These are phyloP conservation scores for Papilionanthe hybrid DNA, from an alignment of 116 monocot species.

Conservation along the genomic window DNA sequence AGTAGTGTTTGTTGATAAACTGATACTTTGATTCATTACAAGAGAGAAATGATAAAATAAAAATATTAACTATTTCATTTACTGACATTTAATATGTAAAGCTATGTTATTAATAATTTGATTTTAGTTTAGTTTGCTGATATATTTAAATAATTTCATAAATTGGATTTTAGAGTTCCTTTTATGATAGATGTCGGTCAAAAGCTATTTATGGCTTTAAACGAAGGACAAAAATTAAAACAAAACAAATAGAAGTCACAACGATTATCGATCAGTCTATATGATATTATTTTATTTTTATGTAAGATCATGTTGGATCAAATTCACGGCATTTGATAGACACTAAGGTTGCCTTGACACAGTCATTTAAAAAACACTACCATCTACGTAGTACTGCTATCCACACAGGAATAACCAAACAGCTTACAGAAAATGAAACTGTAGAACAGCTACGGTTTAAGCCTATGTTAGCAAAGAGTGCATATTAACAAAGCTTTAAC, in stretches of 20 bases:
- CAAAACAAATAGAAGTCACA: not conserved
- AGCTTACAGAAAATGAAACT: not conserved
- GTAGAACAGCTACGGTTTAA: not conserved
- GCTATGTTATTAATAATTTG: not conserved
- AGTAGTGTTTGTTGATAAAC: not conserved
- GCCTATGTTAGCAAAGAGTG: not conserved
- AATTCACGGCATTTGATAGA: too few relatives aligned
- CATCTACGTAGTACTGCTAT: not conserved
- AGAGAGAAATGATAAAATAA: not conserved
- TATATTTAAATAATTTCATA: not conserved
- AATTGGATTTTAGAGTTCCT: not conserved
- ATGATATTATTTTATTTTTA: not conserved
- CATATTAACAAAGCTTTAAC: not conserved
- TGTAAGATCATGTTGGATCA: too few relatives aligned
- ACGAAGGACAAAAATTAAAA: not conserved
- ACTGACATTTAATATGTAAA: not conserved
- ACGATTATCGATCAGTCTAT: not conserved
- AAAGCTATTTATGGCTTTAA: not conserved
- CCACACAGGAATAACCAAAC: not conserved
- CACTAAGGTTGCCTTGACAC: not conserved
- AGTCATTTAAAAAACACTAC: not conserved
- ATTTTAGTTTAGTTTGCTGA: not conserved
- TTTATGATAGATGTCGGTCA: not conserved
- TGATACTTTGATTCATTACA: not conserved
- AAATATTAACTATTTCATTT: not conserved